Conservation (phyloP, 495 filamentous ascomycete genomes). For the Physcia stellaris region DNA sequence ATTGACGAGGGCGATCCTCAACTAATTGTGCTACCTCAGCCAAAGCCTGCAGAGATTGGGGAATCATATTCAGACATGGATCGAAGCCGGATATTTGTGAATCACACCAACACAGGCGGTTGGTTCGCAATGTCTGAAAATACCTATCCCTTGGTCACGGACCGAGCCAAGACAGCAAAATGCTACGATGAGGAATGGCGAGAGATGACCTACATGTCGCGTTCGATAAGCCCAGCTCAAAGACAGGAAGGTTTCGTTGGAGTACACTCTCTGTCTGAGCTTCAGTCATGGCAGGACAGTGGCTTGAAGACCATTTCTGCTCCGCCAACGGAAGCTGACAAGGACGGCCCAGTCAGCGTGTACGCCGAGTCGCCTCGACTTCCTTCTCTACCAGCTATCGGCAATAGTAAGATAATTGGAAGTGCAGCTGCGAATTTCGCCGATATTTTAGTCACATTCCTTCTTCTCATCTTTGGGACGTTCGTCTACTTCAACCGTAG, state of each 20-base stretch:
- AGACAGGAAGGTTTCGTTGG: slow-evolving; percentile 36
- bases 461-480: slow-evolving; percentile 29
- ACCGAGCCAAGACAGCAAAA: slow-evolving; percentile 49
- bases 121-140: slow-evolving; percentile 91
- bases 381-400: slow-evolving; percentile 30
- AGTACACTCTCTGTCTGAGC: slow-evolving; percentile 31
- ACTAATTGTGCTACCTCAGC: slow-evolving; percentile 79
- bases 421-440: slow-evolving; percentile 38
- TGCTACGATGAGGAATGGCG: slow-evolving; percentile 48
- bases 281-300: slow-evolving; percentile 9
- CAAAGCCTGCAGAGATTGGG: slow-evolving; percentile 48
- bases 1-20: slow-evolving; percentile 40
- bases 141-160: slow-evolving; percentile 69
- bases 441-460: slow-evolving; percentile 35
- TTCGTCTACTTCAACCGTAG: slow-evolving; percentile 40
- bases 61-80: slow-evolving; percentile 36
- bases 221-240: slow-evolving; percentile 28
- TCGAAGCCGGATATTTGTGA: slow-evolving; percentile 65
- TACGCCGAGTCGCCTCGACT: slow-evolving; percentile 27
- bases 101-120: slow-evolving; percentile 67
- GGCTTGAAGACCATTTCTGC: slow-evolving; percentile 21
- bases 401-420: slow-evolving; percentile 38
- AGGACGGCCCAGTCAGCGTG: slow-evolving; percentile 30
- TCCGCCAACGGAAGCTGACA: slow-evolving; percentile 12
- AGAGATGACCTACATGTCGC: slow-evolving; percentile 18